Percentiles rank a stretch among this genome's conserved stretches.
These are phyloP conservation scores for Schoenoplectus triqueter DNA, from an alignment of 202 grass and related monocot species.

Conservation along the genomic window DNA sequence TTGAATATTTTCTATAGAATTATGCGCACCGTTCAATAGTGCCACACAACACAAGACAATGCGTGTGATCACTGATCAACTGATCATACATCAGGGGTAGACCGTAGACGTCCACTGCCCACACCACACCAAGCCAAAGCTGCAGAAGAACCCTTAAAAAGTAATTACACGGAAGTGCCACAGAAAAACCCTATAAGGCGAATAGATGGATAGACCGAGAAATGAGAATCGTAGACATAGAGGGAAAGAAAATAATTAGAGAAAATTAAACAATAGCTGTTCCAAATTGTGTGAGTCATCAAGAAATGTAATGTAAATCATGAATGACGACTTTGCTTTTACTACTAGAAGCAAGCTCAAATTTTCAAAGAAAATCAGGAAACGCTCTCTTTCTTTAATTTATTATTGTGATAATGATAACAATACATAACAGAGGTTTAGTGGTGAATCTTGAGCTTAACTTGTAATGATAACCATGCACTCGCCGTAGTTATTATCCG, in stretches of 20 bases:
- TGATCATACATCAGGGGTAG: background rate
- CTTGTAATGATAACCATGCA: too few relatives aligned
- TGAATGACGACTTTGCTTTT: background rate
- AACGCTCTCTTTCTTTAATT: background rate
- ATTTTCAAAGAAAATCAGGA: constrained; percentile 12
- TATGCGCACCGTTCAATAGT: background rate
- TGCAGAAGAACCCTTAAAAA: background rate
- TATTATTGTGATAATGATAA: background rate
- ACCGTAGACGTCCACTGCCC: too few relatives aligned
- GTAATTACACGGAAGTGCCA: background rate
- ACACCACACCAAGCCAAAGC: too few relatives aligned
- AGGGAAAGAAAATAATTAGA: background rate
- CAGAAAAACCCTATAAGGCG: background rate
- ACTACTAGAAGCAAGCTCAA: background rate
- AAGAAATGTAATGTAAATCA: background rate
- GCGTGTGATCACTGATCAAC: background rate
- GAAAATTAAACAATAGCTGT: background rate
- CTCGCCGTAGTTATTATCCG: background rate
- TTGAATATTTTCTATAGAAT: too few relatives aligned
- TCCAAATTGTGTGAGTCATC: background rate
- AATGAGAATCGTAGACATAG: background rate
- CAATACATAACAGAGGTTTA: background rate
- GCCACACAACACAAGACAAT: background rate
- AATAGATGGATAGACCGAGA: background rate
- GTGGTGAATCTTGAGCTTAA: too few relatives aligned